These are phyloP conservation scores for Magnusiomyces magnusii DNA, from an alignment of 1,139 yeast genomes.

Conservation along the genomic window DNA sequence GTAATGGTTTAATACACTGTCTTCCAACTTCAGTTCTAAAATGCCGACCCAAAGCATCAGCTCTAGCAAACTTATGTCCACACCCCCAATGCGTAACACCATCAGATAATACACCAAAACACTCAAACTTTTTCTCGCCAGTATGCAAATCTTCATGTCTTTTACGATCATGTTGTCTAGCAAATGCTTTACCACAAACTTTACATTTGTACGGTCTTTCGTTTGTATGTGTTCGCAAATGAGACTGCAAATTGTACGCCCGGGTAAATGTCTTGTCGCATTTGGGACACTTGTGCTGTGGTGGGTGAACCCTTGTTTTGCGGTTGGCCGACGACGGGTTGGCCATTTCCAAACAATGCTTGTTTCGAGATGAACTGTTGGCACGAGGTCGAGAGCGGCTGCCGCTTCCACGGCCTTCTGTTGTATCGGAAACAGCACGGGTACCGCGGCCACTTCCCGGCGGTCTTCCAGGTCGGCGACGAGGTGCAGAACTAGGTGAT, in stretches of 20 bases:
- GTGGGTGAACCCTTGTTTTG: constrained; percentile 1
- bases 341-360: constrained; percentile 33
- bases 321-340: constrained; percentile 20
- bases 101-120: constrained; percentile 33
- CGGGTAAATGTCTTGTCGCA: constrained; percentile 87
- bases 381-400: constrained; percentile 22
- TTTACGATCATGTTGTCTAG: constrained; percentile 90
- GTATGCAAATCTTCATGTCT: constrained; percentile 90
- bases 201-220: constrained; percentile 86
- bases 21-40: constrained; percentile 92
- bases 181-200: constrained; percentile 89
- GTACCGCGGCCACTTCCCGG: constrained; percentile 8
- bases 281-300: constrained; percentile 23
- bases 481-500: not conserved
- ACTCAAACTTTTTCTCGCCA: constrained; percentile 83
- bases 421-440: not conserved
- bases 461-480: constrained; percentile 69
- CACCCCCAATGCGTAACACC: constrained; percentile 55
- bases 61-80: constrained; percentile 86
- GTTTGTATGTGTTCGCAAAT: constrained; percentile 86
- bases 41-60: constrained; percentile 92
- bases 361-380: constrained; percentile 22
- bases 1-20: constrained; percentile 65
- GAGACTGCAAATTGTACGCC: constrained; percentile 88
- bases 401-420: not conserved